Base-by-base conservation (phyloP, 305 asterid genomes). In the Galium porrigens region DNA sequence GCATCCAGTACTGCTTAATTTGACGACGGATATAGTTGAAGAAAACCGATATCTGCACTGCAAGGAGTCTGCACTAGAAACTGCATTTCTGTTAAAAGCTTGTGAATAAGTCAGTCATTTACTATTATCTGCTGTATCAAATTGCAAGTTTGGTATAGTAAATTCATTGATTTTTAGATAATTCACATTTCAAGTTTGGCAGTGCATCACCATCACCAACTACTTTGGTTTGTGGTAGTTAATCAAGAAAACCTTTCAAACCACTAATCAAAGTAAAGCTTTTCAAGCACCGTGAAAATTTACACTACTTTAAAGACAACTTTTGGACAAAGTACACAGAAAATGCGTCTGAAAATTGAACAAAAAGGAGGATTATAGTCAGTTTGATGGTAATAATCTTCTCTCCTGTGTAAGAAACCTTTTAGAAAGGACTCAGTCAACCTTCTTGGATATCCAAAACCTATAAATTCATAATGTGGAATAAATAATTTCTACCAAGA, bases 1-100 rank as follows among this genome's bases (percentile, higher is more conserved):
- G 4, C 95, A 80, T 32, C 88, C 97, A 0, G 68, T 89, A 6
- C 80, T 92, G 53, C 94, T 92, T 60, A 87, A 84, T 75, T 67
- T 87, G 73, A 83, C 95, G 12, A 74, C 86, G 2, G 99, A 92
- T 68, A 68, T 85, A 57, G 94, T 87, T 1, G 97, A 85, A 78
- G 95, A 89, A n/a, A 92, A 89, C 71, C 78, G 88, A 80, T 89
- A 92, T 42, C 65, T 89, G 80, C 88, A 81, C 42, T 79, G 84
- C 82, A 89, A 89, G 76, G 99, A 92, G 74, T 74, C 95, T 6
- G 97, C 99, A 27, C 51, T 83, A 64, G 95, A 89, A 80, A 75
- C 82, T 27, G 95, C 97, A 72, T 92, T 92, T 70, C 94, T 89
- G 57, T 70, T 92, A 62, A 87, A 46, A 46, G 52, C 20, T 14